Evolutionary conservation across 2,329 filamentous ascomycete species (phyloP), one percentile per base, ranked within the genome.

Genomic region (Neophaeococcomyces aloes): DNA sequence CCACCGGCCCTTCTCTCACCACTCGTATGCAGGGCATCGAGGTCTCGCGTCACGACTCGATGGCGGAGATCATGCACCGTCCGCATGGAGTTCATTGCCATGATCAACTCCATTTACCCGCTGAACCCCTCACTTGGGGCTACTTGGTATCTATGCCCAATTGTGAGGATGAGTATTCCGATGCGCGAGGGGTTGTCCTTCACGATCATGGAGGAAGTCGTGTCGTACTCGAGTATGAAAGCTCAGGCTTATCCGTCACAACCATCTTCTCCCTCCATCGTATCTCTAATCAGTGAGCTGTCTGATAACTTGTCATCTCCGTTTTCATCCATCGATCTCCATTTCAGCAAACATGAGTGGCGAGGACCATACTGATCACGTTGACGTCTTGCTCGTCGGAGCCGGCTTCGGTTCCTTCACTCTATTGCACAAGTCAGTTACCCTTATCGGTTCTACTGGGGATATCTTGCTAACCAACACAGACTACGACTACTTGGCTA

Each of bases 401-500:
- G 58, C 58, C 14, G 58, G 59, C 6, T 57, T 58, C 39, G 50
- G 67, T 25, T 71, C 71, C n/a, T 59, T 72, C 25, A 74, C 70
- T 39, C 67, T 69, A 58, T 65, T 76, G 27, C 69, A 53, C 23
- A 47, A 46, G 50, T 53, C 15, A 30, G 34, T 29, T 11, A 15
- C n/a, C 4, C 19, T n/a, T 8, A 30, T 23, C 17, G 17, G 5
- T 4, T 21, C n/a, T 17, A 11, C 15, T n/a, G 17, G 21, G 15
- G 14, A 10, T 5, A 21, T 4, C 15, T 33, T 15, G 34, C 41
- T 15, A 19, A 19, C 13, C 5, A 19, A n/a, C 7, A 74, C 49
- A 66, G 67, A 0, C 63, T 75, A 7, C 68, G 71, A 2, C 66
- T 73, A 8, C 61, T 63, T 4, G 74, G 72, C 1, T 56, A 69